Evolutionary conservation across 2,329 filamentous ascomycete species (phyloP).

Genomic region (Karstenula rhodostoma): DNA sequence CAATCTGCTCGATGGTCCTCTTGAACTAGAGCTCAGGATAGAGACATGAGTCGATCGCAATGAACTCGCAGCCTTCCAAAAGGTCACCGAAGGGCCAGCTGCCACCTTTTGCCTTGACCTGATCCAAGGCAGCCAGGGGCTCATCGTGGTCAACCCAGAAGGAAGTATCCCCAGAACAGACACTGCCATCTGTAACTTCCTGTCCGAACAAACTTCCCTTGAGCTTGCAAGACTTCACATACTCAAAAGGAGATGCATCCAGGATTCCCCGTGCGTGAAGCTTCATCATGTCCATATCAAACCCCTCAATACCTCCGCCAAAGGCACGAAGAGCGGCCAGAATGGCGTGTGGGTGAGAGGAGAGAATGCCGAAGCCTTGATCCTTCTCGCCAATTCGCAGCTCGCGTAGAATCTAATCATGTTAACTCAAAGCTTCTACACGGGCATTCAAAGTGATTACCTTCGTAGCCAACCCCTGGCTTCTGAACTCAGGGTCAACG

Average conservation of each 20-base stretch:
- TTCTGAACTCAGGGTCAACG: slow-evolving; percentile 47
- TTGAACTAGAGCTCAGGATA: too few relatives aligned
- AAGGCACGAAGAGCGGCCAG: background rate
- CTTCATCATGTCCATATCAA: slow-evolving; percentile 36
- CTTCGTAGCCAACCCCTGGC: slow-evolving; percentile 46
- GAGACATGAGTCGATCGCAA: too few relatives aligned
- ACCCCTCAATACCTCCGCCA: background rate
- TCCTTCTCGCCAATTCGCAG: background rate
- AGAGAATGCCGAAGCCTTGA: background rate
- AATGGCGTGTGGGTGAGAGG: slow-evolving; percentile 1
- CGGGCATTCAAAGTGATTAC: slow-evolving; percentile 23
- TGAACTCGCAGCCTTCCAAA: slow-evolving; percentile 42
- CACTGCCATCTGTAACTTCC: slow-evolving; percentile 38
- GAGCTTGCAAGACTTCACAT: slow-evolving; percentile 52
- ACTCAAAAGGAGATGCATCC: slow-evolving; percentile 47
- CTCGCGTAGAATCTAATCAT: background rate
- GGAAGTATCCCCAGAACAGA: slow-evolving; percentile 37
- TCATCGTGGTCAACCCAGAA: slow-evolving; percentile 53
- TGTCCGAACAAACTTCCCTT: slow-evolving; percentile 46
- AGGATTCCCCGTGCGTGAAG: slow-evolving; percentile 45
- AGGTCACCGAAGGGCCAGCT: slow-evolving; percentile 47
- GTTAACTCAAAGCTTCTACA: background rate
- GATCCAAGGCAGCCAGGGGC: slow-evolving; percentile 41
- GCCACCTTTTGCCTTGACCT: slow-evolving; percentile 29
- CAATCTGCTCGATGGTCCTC: too few relatives aligned